Evolutionary conservation across 257 asterid genomes (phyloP).

Genomic region (Dorcoceras hygrometricum): DNA sequence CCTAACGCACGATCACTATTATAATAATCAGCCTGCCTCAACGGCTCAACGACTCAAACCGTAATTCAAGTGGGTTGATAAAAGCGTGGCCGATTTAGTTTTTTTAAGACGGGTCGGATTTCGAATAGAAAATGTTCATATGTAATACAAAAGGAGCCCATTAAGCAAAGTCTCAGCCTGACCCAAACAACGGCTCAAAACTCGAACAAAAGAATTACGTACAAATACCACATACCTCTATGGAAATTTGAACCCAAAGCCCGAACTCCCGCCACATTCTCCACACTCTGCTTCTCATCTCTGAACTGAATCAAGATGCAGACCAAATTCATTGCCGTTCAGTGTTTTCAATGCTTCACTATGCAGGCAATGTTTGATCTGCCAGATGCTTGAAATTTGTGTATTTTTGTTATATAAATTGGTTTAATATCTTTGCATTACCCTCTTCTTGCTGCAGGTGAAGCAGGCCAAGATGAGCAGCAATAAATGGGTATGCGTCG

Average conservation of each 20-base stretch:
- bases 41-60: no score
- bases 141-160: no score
- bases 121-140: no score
- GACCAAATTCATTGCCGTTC: slow-evolving; percentile 56
- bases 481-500: slow-evolving; percentile 86
- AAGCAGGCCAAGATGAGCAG: slow-evolving; percentile 95
- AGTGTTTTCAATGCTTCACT: slow-evolving; percentile 65
- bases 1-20: no score
- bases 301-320: slow-evolving; percentile 35
- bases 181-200: background rate
- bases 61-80: no score
- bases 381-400: background rate
- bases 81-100: no score
- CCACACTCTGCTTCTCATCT: background rate
- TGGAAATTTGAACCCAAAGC: background rate
- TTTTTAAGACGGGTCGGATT: no score
- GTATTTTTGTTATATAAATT: background rate
- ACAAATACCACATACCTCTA: background rate
- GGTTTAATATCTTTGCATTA: background rate
- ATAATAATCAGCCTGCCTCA: no score
- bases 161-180: background rate
- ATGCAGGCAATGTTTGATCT: slow-evolving; percentile 53
- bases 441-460: slow-evolving; percentile 48
- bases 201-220: background rate
- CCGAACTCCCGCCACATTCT: background rate